Base-by-base conservation (phyloP, 2,329 filamentous ascomycete species). In the Thelonectria rubi region DNA sequence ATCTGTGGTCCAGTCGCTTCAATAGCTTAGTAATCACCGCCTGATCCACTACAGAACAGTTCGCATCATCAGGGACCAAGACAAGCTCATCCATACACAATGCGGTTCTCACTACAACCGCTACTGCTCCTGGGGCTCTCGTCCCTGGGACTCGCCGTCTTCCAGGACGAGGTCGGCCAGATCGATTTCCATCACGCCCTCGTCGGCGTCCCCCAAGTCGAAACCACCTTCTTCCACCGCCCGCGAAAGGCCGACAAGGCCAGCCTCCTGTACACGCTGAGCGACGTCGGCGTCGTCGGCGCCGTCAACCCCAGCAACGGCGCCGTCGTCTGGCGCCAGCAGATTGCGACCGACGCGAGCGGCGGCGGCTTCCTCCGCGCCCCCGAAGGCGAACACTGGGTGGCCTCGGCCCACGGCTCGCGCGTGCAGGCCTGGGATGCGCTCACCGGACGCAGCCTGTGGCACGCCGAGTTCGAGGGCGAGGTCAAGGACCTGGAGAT, bases 131-230 rank as follows among this genome's bases (percentile, higher is more conserved):
- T 80, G 68, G 78, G 74, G 66, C 73, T 80, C 48, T 76, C 78
- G 58, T 72, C 78, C 50, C 70, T 80, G 49, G 80, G 86, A 53
- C 70, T 69, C 7, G 92, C 93, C 67, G 88, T 98, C 62, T 97
- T 93, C 80, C 84, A 86, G 69, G 95, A 99, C 75, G 94, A 99
- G 78, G 93, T 96, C 69, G 94, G 89, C 80, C 86, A 92, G 71
- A 87, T 96, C 76, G 95, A 99, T 79, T 98, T 93, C 81, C 94
- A 98, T 79, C 89, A 97, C 80, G 88, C 92, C 67, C 88, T 98
- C 50, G 82, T 99, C 72, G 95, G 95, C 73, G 80, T 92, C 39
- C 93, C 95, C 56, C 90, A 91, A 75, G 82, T 87, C 75, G 87
- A 92, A 65, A 91, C 92, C 63, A 97, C 94, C 69, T 96, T 98